Base-by-base conservation (phyloP, 2,329 filamentous ascomycete genomes). In the Curvularia eragrostidis region DNA sequence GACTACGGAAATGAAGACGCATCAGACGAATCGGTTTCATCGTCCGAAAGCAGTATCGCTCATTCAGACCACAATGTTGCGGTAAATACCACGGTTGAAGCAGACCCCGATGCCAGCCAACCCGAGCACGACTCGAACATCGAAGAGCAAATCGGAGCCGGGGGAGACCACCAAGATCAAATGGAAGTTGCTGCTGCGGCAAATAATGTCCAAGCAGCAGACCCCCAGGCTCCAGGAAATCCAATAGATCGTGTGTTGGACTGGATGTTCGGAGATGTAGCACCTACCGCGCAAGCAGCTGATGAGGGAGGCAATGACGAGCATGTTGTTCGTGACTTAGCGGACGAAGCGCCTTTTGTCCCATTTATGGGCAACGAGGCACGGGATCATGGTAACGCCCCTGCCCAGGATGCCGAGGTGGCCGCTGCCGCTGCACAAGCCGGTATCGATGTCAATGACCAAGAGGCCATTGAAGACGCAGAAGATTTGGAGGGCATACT, bases 401-500 rank as follows among this genome's bases (percentile, higher is more conserved):
- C 65, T 12, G 65, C 65, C 19, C 81, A 80, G 39, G 84, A 86
- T 54, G 83, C 80, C 13, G 87, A 89, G 57, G 85, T 85, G 1
- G 81, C 86, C 21, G 86, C 87, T 51, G 89, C 85, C 43, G 88
- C 85, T n/a, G 84, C 84, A 19, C 86, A 85, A 48, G 87, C 86
- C 15, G 90, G 85, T 8, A 80, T 94, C 34, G 91, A 97, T 67
- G 70, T 80, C 12, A 86, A 87, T 44, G 86, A 88, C 53, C 84
- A 87, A 52, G 89, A 91, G 65, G 89, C 88, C 9, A 84, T 92
- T 41, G 91, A 93, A 59, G 80, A 97, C 65, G 91, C 91, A 9
- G 95, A 99, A 77, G 95, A 99, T 71, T 87, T 99, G 15, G 95
- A 99, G 74, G 95, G 95, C 0, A 91, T 99, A 51, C 88, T 99